These are phyloP conservation scores for Colletotrichum lini DNA, from an alignment of 2,329 filamentous ascomycete species.

Conservation along the genomic window DNA sequence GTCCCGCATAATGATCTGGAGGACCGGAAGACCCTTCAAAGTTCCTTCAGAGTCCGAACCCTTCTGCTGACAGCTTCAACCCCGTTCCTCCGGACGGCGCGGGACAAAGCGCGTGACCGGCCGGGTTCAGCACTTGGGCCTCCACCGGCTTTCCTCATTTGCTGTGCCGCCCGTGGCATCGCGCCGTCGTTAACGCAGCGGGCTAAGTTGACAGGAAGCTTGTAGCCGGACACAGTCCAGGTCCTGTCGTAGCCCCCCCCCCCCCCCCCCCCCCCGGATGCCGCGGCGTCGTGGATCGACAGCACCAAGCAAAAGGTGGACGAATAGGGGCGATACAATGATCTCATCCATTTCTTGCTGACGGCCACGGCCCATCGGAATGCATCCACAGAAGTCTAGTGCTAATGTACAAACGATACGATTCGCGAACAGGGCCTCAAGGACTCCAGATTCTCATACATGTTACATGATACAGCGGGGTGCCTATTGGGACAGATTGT, in stretches of 20 bases:
- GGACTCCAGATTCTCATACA: not conserved
- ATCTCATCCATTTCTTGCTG: slow-evolving; percentile 27
- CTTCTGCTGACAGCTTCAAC: not conserved
- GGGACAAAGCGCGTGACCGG: slow-evolving; percentile 7
- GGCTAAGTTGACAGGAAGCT: not conserved
- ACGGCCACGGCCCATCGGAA: slow-evolving; percentile 2
- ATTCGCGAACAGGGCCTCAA: not conserved
- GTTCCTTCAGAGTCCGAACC: too few relatives aligned
- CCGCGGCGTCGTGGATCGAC: slow-evolving; percentile 36
- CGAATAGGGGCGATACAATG: slow-evolving; percentile 30
- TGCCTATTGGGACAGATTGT: not conserved
- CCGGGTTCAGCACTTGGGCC: not conserved
- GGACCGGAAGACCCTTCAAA: not conserved
- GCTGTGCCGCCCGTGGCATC: slow-evolving; percentile 18
- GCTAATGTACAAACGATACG: not conserved
- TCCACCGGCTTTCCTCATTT: not conserved
- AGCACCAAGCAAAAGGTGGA: slow-evolving; percentile 15
- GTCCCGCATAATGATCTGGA: slow-evolving; percentile 10
- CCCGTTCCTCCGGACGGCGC: not conserved
- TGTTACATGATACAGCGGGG: not conserved
- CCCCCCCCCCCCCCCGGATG: slow-evolving; percentile 34
- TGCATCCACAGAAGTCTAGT: not conserved
- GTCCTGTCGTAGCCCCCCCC: not conserved
- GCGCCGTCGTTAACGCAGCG: slow-evolving; percentile 30
- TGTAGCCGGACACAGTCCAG: slow-evolving; percentile 19